Evolutionary conservation across 1,139 yeast genomes (phyloP), one percentile per base, ranked within the genome.

Genomic region (Taiozyma sp.): DNA sequence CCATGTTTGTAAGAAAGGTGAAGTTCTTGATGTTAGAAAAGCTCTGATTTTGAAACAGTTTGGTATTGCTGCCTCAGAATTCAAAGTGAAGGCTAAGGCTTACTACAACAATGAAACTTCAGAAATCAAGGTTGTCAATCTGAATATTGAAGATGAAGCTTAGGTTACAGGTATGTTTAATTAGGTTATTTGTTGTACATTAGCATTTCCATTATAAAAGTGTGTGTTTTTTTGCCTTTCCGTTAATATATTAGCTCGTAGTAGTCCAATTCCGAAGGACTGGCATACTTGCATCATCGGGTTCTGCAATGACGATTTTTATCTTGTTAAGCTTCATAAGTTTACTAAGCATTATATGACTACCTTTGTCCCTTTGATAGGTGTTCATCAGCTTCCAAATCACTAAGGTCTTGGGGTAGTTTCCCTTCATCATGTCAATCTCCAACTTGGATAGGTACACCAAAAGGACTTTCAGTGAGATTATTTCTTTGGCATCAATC

Each of bases 1-100:
- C 69, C 78, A 78, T 48, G 96, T 95, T 43, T 91, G 97, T 71
- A 75, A 74, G 51, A 75, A 84, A 63, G 97, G 96, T 41, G 90
- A 91, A 55, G 74, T 78, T 40, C 78, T 95, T 58, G 96, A 91
- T 70, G 95, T 92, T 52, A 87, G 89, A 66, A 96, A 95, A 73
- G 96, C 98, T 34, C 79, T 93, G 63, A 82, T 93, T 53, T 78
- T 93, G 69, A 95, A 95, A 72, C 95, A 90, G 65, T 95, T 93
- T 70, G 99, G 99, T 64, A 81, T 93, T 54, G 97, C 97, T 29
- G 90, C 92, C 53, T 80, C 97, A 48, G 92, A 90, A 66, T 93
- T 92, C 72, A 89, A 84, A 69, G 93, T 93, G 52, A 79, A 82
- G 61, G 74, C 87, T 57, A 71, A 85, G 61, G 97, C 95, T 23